Base-by-base conservation (phyloP, 2,329 filamentous ascomycete species). In the Amphichorda felina region DNA sequence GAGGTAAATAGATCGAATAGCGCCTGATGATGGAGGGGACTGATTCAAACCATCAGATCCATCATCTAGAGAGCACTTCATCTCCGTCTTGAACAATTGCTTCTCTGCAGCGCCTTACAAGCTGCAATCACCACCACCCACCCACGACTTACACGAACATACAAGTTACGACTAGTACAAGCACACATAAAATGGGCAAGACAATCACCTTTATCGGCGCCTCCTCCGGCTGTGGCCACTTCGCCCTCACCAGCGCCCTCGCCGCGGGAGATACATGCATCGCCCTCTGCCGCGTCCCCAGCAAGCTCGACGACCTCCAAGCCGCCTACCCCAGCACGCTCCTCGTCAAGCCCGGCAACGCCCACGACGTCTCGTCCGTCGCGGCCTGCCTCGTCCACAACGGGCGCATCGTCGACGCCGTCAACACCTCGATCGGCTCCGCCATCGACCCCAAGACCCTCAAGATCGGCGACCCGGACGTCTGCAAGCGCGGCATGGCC, bases 381-480 rank as follows among this genome's bases (percentile, higher is more conserved):
- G 43, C 49, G 9, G 39, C 49, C 11, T 50, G 51, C 32, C 53
- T 66, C 18, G 33, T 42, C 34, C 38, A 42, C 17, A 40, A 47
- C 1, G 21, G 47, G 11, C 40, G 40, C 6, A 38, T 59, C n/a
- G 59, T 61, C 33, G 59, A 63, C 43, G 45, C 48, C 4, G 48
- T 67, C 30, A 45, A 57, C 45, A 60, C 54, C 36, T 55, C 54
- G 36, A 53, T 68, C 38, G 64, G 64, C 30, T 47, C 45, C 39
- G 32, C 35, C 26, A 45, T 51, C 35, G 37, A 47, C 40, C 37
- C 50, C 27, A 49, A 37, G 25, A 40, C 34, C 8, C 45, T 53
- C 19, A 50, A 43, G 3, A 41, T 57, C n/a, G 48, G 54, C 35
- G 56, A 66, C 42, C 55, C 59, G 4, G 48, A 53, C 28, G 51